These are phyloP conservation scores for Phytopythium helicoides DNA, from an alignment of 352 stramenopile genomes.

Conservation along the genomic window DNA sequence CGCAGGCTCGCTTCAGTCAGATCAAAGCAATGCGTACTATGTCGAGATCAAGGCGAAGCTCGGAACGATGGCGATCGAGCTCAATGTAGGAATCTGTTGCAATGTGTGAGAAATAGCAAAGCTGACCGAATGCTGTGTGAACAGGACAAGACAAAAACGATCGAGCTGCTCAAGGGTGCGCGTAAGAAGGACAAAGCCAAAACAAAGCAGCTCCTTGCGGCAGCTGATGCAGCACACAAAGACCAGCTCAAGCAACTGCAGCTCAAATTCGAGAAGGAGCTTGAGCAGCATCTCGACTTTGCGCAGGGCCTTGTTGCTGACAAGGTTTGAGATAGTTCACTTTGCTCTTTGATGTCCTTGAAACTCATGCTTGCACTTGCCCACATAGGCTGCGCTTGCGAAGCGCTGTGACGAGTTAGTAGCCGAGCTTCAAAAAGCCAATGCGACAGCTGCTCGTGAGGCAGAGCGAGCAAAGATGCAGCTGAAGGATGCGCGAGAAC, in stretches of 20 bases:
- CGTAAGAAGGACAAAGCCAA: constrained; percentile 76
- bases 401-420: constrained; percentile 77
- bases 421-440: constrained; percentile 62
- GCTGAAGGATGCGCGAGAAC: constrained; percentile 72
- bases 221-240: constrained; percentile 49
- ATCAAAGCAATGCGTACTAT: constrained; percentile 48
- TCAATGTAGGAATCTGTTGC: constrained; percentile 48
- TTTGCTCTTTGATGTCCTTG: neutral
- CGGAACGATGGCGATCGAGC: constrained; percentile 72
- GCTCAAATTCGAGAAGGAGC: constrained; percentile 60
- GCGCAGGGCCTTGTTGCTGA: constrained; percentile 69
- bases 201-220: constrained; percentile 46
- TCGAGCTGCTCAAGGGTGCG: constrained; percentile 69
- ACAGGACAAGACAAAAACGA: constrained; percentile 85
- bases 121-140: neutral
- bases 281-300: constrained; percentile 83
- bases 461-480: constrained; percentile 69
- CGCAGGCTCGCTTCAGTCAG: constrained; percentile 28
- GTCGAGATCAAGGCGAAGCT: constrained; percentile 79
- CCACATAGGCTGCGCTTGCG: constrained; percentile 44
- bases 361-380: constrained; percentile 1
- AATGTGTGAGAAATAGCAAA: constrained; percentile 36
- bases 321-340: constrained; percentile 46
- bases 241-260: constrained; percentile 55
- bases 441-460: constrained; percentile 31